Conservation (phyloP, 495 filamentous ascomycete genomes). For the Penicillium maclennaniae region DNA sequence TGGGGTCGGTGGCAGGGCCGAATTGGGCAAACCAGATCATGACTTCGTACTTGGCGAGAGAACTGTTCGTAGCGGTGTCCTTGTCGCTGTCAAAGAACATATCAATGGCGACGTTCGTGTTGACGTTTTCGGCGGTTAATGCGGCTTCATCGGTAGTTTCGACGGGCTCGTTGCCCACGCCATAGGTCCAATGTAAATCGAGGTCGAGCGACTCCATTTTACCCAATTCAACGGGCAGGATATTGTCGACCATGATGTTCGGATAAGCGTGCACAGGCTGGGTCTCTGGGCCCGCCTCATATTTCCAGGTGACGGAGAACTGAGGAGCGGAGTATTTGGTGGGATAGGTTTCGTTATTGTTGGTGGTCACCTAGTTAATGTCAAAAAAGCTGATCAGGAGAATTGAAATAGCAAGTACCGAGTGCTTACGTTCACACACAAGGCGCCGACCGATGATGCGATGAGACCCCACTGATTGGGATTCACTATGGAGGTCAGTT, state of each 20-base stretch:
- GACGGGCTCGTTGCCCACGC: constrained; percentile 25
- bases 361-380: constrained; percentile 27
- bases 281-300: constrained; percentile 13
- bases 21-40: constrained; percentile 42
- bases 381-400: constrained; percentile 4
- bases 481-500: constrained; percentile 23
- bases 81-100: constrained; percentile 41
- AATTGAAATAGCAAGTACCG: not conserved
- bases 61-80: constrained; percentile 22
- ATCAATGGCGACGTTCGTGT: constrained; percentile 44
- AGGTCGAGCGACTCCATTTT: constrained; percentile 21
- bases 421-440: constrained; percentile 31
- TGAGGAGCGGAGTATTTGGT: constrained; percentile 29
- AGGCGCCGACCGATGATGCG: not conserved
- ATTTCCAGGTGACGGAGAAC: constrained; percentile 39
- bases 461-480: constrained; percentile 34
- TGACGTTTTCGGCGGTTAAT: constrained; percentile 19
- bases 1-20: constrained; percentile 22
- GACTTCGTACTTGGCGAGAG: constrained; percentile 37
- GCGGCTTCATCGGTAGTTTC: constrained; percentile 8
- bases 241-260: constrained; percentile 28
- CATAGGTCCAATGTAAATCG: constrained; percentile 36
- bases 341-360: constrained; percentile 33
- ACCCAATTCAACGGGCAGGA: constrained; percentile 22
- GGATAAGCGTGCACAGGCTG: constrained; percentile 39